phyloP scores from a whole-genome alignment of 1,139 yeast species.

The Nakaseomyces kungkrabaensis region DNA sequence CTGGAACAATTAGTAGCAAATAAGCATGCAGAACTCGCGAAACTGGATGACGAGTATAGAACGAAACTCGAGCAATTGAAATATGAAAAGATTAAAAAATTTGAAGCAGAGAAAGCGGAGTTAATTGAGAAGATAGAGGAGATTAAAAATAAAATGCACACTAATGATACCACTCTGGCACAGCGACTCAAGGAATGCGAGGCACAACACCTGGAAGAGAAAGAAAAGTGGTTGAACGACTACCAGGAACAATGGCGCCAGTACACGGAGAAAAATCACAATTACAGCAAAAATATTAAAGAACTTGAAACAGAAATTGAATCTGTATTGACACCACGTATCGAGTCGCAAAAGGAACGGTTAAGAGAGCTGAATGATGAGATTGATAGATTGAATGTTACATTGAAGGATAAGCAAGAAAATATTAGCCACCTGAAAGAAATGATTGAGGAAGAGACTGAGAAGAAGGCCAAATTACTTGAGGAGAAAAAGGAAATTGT shows the following conservation, averaged over 20 bases:
- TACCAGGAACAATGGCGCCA: slow-evolving; percentile 21
- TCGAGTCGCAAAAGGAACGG: slow-evolving; percentile 11
- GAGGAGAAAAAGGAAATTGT: slow-evolving; percentile 19
- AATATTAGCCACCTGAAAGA: slow-evolving; percentile 6
- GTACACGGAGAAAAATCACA: slow-evolving; percentile 14
- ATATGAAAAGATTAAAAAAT: slow-evolving; percentile 26
- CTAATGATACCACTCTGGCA: slow-evolving; percentile 19
- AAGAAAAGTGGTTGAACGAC: slow-evolving; percentile 22
- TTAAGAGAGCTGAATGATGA: slow-evolving; percentile 14
- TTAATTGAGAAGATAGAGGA: slow-evolving; percentile 19
- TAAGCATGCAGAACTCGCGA: slow-evolving; percentile 32
- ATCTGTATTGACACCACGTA: slow-evolving; percentile 12
- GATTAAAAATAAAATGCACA: slow-evolving; percentile 19
- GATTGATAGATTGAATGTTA: slow-evolving; percentile 3
- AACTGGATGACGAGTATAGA: slow-evolving; percentile 32
- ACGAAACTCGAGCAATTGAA: slow-evolving; percentile 33
- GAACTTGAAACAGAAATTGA: slow-evolving; percentile 15
- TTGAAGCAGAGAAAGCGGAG: slow-evolving; percentile 25
- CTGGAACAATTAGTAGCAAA: slow-evolving; percentile 31
- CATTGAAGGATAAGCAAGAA: slow-evolving; percentile 7
- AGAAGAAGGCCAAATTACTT: slow-evolving; percentile 17
- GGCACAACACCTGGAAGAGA: slow-evolving; percentile 14
- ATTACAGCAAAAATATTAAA: slow-evolving; percentile 12
- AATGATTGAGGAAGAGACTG: slow-evolving; percentile 12
- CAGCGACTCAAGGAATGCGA: slow-evolving; percentile 17